phyloP scores from a whole-genome alignment of 2,329 filamentous ascomycete genomes.

The Beauveria scarabaeidicola region DNA sequence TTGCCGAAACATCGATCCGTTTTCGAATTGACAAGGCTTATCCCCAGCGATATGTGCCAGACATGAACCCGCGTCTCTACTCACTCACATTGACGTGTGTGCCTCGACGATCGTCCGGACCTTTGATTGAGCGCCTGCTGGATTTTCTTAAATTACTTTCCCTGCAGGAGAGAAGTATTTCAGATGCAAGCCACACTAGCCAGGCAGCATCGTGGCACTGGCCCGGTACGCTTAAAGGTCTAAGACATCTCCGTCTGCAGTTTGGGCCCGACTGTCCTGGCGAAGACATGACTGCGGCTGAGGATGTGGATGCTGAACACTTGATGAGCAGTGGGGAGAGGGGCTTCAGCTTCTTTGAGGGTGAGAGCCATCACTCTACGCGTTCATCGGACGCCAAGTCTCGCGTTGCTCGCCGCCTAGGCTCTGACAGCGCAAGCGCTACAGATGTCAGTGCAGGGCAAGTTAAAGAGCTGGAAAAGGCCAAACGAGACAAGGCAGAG shows the following conservation, averaged over 20 bases:
- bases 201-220: constrained; percentile 25
- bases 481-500: constrained; percentile 14
- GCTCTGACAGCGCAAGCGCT: constrained; percentile 1
- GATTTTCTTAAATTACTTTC: constrained; percentile 39
- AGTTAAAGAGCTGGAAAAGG: constrained; percentile 1
- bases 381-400: constrained; percentile 1
- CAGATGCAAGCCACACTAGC: constrained; percentile 17
- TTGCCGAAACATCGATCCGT: constrained; percentile 38
- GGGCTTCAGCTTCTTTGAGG: constrained; percentile 39
- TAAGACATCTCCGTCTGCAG: constrained; percentile 47
- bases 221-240: constrained; percentile 38
- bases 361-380: constrained; percentile 15
- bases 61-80: constrained; percentile 47
- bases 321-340: constrained; percentile 32
- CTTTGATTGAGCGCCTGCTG: constrained; percentile 38
- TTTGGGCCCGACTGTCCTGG: constrained; percentile 38
- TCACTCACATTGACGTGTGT: constrained; percentile 46
- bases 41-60: constrained; percentile 40
- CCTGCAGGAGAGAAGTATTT: constrained; percentile 40
- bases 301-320: constrained; percentile 32
- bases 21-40: constrained; percentile 37
- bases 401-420: background rate
- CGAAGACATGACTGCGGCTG: constrained; percentile 24
- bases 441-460: constrained; percentile 4
- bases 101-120: constrained; percentile 44